These are phyloP conservation scores for Miscanthus lutarioriparius DNA, from an alignment of 176 grass and related monocot genomes.

Conservation along the genomic window DNA sequence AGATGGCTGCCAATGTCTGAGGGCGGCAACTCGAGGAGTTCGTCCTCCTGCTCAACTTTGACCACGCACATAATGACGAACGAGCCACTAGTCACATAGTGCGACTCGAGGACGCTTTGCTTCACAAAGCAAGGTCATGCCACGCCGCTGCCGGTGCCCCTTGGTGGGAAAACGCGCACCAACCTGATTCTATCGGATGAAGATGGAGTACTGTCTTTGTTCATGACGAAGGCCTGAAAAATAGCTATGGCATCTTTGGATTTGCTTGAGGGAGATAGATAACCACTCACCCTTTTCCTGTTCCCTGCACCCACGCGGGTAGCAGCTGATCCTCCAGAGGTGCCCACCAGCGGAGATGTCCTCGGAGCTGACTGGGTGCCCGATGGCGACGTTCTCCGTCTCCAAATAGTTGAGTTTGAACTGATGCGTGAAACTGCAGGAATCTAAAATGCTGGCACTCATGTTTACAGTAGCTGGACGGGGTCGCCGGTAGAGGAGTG, in stretches of 20 bases:
- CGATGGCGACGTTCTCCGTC: neutral
- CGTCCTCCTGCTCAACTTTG: neutral
- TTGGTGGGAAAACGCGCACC: too few species aligned
- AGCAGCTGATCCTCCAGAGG: neutral
- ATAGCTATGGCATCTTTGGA: neutral
- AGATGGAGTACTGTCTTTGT: neutral
- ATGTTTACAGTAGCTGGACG: too few species aligned
- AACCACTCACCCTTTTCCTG: neutral
- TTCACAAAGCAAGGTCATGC: neutral
- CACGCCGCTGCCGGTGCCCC: too few species aligned
- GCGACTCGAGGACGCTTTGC: neutral
- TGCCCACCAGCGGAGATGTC: neutral
- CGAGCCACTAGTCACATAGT: too few species aligned
- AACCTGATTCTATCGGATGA: neutral
- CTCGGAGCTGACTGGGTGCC: neutral
- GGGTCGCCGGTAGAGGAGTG: too few species aligned
- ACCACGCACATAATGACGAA: neutral
- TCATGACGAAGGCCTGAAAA: neutral
- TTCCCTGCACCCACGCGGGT: neutral
- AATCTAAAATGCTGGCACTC: too few species aligned
- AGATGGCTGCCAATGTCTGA: neutral
- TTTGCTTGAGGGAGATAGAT: neutral
- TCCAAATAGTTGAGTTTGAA: neutral
- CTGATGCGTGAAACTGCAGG: neutral
- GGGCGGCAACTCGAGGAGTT: neutral